phyloP scores from a whole-genome alignment of 768 basidiomycete genomes.

The Agrocybe praecox region DNA sequence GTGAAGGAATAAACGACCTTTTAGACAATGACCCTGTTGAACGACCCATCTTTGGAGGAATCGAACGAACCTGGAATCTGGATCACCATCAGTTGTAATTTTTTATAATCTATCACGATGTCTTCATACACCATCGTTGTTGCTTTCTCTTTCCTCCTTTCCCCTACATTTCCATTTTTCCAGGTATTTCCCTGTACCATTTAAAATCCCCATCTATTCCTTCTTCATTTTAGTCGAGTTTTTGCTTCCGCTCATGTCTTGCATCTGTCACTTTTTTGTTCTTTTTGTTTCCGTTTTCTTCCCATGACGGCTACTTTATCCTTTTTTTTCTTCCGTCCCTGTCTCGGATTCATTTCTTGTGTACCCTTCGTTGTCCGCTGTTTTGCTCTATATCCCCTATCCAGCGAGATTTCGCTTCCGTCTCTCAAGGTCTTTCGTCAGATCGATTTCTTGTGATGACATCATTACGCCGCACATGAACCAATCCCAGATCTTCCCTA shows the following conservation, averaged over 20 bases:
- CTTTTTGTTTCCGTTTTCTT: neutral
- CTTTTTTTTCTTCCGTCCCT: neutral
- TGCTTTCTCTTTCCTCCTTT: neutral
- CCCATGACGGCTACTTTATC: neutral
- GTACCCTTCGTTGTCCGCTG: too few species aligned
- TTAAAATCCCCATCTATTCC: too few species aligned
- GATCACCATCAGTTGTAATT: conserved; percentile 1
- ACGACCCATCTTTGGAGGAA: neutral
- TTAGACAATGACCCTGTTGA: neutral
- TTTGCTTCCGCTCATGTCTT: neutral
- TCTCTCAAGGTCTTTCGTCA: too few species aligned
- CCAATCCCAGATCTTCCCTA: too few species aligned
- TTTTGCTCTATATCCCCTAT: neutral
- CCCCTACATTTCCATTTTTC: conserved; percentile 25
- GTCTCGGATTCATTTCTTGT: neutral
- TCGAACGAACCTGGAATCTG: neutral
- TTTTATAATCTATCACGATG: neutral
- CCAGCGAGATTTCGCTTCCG: too few species aligned
- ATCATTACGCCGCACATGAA: too few species aligned
- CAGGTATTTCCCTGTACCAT: too few species aligned
- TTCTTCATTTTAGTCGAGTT: too few species aligned
- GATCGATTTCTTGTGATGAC: too few species aligned
- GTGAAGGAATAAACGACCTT: conserved; percentile 9
- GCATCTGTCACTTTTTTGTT: neutral
- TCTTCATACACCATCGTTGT: neutral